Base-by-base conservation (phyloP, 176 grass and related monocot species). In the Pharus latifolius region DNA sequence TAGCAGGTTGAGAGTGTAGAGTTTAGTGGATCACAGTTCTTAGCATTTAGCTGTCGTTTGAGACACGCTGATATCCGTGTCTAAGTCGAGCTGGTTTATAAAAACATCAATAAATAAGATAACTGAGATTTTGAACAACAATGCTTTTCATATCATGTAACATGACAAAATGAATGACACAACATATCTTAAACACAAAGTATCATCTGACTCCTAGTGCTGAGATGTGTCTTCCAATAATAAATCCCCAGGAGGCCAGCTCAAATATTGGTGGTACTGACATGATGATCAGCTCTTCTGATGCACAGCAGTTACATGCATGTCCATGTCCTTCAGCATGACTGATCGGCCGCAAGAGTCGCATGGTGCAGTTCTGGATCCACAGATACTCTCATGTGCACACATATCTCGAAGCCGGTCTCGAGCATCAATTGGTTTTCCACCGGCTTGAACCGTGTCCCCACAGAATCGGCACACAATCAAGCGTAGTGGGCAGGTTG, bases 321-420 rank as follows among this genome's bases (percentile, higher is more conserved):
- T 82, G 65, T 99, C 90, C 95, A 99, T 99, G 10, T 99, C 90
- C 77, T 99, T 99, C 24, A 99, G 84, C 90, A 94, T 99, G 30
- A 99, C 82, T 2, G 90, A 94, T 26, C 90, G 82, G 1, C 90
- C 90, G 43, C 90, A 99, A 5, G 90, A 99, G 65, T 94, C 90
- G 33, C 95, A 99, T 11, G 90, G 95, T 59, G 87, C 87, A 20
- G 95, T 99, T 65, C 95, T 82, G 18, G 95, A 99, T 67, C 95
- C 95, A 20, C 95, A 99, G 2, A 90, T 79, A 72, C 95, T 99
- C 78, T 99, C 95, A 20, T 99, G 95, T 60, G 93, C 87, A 15
- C 80, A 83, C 57, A 99, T 82, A 17, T 88, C 88, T 60, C 82
- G 75, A 44, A 94, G 72, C 34, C 87, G 75, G 50, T 99, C 87